Evolutionary conservation across 371 early-diverging fungal genomes (phyloP).

Genomic region (Rhizopus stolonifer): DNA sequence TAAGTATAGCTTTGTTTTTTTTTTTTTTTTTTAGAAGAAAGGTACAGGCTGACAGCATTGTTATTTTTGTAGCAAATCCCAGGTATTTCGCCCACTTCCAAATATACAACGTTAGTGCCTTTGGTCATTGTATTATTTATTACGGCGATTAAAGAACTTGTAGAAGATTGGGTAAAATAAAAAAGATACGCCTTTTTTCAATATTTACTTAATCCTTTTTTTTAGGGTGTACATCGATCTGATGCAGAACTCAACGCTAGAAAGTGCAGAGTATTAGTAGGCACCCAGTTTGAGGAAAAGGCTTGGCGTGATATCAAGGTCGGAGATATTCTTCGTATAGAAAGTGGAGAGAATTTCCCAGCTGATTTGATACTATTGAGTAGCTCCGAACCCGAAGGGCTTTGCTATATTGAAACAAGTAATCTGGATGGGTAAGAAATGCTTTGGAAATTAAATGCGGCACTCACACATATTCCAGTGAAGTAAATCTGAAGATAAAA

Average conservation of each 20-base stretch:
- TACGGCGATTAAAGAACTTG: constrained; percentile 94
- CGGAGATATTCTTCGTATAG: constrained; percentile 90
- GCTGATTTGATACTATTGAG: constrained; percentile 91
- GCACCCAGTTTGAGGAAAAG: constrained; percentile 62
- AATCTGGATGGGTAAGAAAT: constrained; percentile 57
- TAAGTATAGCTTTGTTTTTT: constrained; percentile 30
- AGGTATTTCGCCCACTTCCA: constrained; percentile 82
- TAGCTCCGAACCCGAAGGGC: constrained; percentile 81
- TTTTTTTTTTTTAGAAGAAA: too few species aligned
- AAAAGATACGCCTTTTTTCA: neutral
- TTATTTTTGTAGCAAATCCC: constrained; percentile 79
- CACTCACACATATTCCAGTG: constrained; percentile 35
- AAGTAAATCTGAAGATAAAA: constrained; percentile 87
- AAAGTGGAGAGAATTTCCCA: constrained; percentile 87
- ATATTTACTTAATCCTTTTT: neutral
- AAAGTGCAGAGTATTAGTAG: constrained; percentile 65
- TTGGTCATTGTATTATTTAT: constrained; percentile 86
- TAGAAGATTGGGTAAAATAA: constrained; percentile 86
- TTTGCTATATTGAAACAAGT: constrained; percentile 95
- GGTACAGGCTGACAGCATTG: too few species aligned
- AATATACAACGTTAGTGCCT: constrained; percentile 91
- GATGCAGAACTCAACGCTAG: constrained; percentile 80
- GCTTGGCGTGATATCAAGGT: constrained; percentile 82
- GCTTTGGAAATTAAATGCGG: neutral
- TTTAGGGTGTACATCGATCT: constrained; percentile 76